Evolutionary conservation across 768 basidiomycete genomes (phyloP), one percentile per base, ranked within the genome.

Genomic region (Trametes villosa): DNA sequence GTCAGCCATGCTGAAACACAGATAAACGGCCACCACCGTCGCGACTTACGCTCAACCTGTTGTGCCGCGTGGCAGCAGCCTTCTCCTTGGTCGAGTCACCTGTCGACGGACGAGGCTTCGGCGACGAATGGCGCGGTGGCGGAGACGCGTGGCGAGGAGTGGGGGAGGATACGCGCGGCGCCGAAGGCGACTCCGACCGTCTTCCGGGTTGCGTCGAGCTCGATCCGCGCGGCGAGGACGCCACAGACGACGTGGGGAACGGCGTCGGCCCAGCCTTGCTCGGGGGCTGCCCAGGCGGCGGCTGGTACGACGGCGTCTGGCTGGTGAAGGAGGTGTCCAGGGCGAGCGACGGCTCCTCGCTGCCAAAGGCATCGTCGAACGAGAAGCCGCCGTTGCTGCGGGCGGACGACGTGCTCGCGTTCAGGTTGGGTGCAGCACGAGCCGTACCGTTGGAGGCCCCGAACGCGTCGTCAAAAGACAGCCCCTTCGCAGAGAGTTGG

Each of bases 1-100:
- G 48, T 59, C 49, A 59, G 18, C 17, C 31, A 41, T 1, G 11
- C 11, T 20, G 29, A 17, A 53, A 33, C 17, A 47, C 7, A 27
- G 24, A 36, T 30, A 65, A 27, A 61, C 49, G 9, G 13, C 36
- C 8, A 38, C 47, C 51, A 44, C 30, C 45, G 36, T 61, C 8
- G 34, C 22, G 18, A 82, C 89, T 77, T 76, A 92, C 91, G 65
- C 89, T 93, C 53, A 92, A 76, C 71, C 91, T 91, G 29, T 90
- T 91, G 65, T 85, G 84, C 61, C 86, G 81, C 49, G 81, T 72
- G 1, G 77, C 67, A 22, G 79, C 66, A 15, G 87, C 84, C 68
- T 86, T 86, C 53, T 72, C 71, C 66, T 85, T 87, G 59, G 86
- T 85, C 9, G 82, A 79, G 3, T 72, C 74, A 0, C 82, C 83